These are phyloP conservation scores for Paraurostyla sp. DNA, from an alignment of 73 alveolate genomes.

Conservation along the genomic window DNA sequence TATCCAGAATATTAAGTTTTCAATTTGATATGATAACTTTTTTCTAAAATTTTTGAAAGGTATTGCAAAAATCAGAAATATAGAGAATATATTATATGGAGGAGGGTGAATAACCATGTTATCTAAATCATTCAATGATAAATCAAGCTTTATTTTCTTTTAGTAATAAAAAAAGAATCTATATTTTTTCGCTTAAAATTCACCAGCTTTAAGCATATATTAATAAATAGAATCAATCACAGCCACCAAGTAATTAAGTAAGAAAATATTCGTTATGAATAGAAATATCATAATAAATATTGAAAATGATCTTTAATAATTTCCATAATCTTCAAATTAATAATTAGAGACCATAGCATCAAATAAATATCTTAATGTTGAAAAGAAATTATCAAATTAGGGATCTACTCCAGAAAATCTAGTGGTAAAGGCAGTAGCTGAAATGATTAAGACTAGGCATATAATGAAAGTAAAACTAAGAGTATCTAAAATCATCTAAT, in stretches of 20 bases:
- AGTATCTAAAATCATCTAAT: slow-evolving; percentile 40
- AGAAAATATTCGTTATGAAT: slow-evolving; percentile 4
- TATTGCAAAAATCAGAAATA: neutral
- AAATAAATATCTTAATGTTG: slow-evolving; percentile 17
- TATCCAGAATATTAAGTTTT: slow-evolving; percentile 17
- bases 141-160: neutral
- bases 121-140: slow-evolving; percentile 15
- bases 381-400: neutral
- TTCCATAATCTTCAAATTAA: slow-evolving; percentile 14
- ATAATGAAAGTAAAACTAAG: neutral
- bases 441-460: neutral
- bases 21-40: neutral
- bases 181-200: slow-evolving; percentile 39
- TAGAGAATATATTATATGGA: slow-evolving; percentile 8
- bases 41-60: slow-evolving; percentile 9
- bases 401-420: slow-evolving; percentile 26
- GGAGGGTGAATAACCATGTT: slow-evolving; percentile 29
- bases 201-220: slow-evolving; percentile 42
- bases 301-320: slow-evolving; percentile 23
- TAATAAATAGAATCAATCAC: slow-evolving; percentile 39
- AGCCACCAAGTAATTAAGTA: slow-evolving; percentile 46
- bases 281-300: slow-evolving; percentile 18
- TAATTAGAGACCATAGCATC: slow-evolving; percentile 47
- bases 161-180: neutral
- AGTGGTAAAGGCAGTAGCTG: slow-evolving; percentile 42